Evolutionary conservation across 306 rosid genomes (phyloP), one percentile per base, ranked within the genome.

Genomic region (Pyrus bretschneideri): DNA sequence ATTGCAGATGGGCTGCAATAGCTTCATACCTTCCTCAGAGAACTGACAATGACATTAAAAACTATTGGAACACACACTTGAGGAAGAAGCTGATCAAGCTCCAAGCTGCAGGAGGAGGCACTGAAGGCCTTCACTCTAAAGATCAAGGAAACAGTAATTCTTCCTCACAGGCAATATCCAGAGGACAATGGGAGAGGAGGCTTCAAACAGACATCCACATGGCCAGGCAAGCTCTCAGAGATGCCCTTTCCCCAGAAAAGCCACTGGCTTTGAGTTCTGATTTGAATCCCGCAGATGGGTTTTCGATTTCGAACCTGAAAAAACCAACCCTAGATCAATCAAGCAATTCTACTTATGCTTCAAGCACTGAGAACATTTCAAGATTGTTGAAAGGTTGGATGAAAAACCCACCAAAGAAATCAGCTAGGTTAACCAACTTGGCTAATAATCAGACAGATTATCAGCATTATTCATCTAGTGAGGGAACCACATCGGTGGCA

Each of bases 161-260:
- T 63, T 57, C 62, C 58, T 80, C 96, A 59, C 86, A 81, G 58
- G 60, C 88, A 73, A 82, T 85, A 75, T 58, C 92, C 2, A 83
- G 97, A 85, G 98, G 98, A 6, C 98, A 95, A 54, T 95, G 98
- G 98, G 98, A 95, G 83, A 89, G 92, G 68, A 87, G 97, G 80
- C 97, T 95, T 35, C 98, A 95, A 84, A 92, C 97, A 1, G 89
- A 95, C 38, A 92, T 95, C 31, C 82, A 87, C 60, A 83, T 84
- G 88, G 98, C 98, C 0, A 89, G 91, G 57, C 87, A 85, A 79
- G 98, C 97, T 13, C 94, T 95, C 1, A 79, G 80, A 25, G 95
- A 90, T 9, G 98, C 98, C 19, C 86, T 95, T 8, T 86, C 95
- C 33, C 95, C 93, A 40, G 82, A 61, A 21, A 44, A 54, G 67